Base-by-base conservation (phyloP, 2,329 filamentous ascomycete genomes). In the Alternaria gansuensis region DNA sequence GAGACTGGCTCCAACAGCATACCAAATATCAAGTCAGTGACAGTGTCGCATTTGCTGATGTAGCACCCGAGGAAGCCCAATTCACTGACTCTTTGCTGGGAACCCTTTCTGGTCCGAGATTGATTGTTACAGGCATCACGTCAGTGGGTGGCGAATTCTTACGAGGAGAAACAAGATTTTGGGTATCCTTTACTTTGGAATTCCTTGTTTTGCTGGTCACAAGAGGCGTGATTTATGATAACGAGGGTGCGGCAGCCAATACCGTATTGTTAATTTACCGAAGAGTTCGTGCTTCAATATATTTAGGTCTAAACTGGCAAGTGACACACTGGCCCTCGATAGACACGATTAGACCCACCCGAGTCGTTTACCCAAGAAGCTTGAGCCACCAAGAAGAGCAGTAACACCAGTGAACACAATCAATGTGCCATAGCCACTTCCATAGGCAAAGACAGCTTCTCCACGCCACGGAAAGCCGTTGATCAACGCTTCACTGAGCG, bases 401-500 rank as follows among this genome's bases (percentile, higher is more conserved):
- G 72, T 77, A 4, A 78, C 56, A 2, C 78, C 79, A 4, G 77
- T 77, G 46, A 79, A 80, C 2, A 79, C 65, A 21, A 81, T 74
- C 34, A 80, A 51, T 9, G 68, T 60, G 2, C 78, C 78, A 66
- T 77, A 81, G 5, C 69, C 74, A 26, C 68, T 78, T 3, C 74
- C 80, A 65, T 78, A 81, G 11, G 69, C 78, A 39, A 67, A 67
- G 2, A 60, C 67, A 17, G 67, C 71, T 26, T 75, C 65, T 10
- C 68, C 51, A 21, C 37, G 21, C 54, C 37, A 56, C 1, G 46
- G 37, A 43, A 29, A 21, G 50, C 49, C 34, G 26, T 54, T 64
- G 36, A 81, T 52, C 45, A 82, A 59, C 21, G 71, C 76, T 48
- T 82, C 82, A 59, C 82, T 84, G 54, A 84, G 62, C 0, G 83